Evolutionary conservation across 805 yeast genomes (phyloP), one percentile per base, ranked within the genome.

Genomic region (Cyberlindnera lachancei): DNA sequence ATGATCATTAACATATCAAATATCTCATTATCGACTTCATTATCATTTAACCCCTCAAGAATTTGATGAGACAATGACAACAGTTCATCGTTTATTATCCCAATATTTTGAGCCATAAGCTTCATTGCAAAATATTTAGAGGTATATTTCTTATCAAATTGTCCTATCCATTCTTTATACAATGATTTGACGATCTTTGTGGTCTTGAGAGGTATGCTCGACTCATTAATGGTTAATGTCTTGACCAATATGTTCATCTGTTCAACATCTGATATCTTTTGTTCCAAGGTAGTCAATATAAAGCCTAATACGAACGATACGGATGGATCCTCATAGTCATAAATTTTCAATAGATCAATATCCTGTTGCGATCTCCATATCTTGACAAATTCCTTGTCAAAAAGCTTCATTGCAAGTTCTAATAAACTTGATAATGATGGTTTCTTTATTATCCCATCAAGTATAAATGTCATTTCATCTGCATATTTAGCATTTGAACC

Each of bases 391-490:
- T 38, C 40, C 21, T 46, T 50, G 15, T 43, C 45, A 15, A 42
- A 25, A 6, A 50, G 31, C 23, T 40, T 50, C 19, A 49, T 26
- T 3, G 49, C 46, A 7, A 55, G 31, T 8, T 61, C 64, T 6
- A 59, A 22, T 1, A 59, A 13, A 0, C 37, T 25, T 4, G 38
- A 27, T 4, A 41, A 29, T 16, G 52, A 35, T 4, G 39, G 44
- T 6, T 35, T 34, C 2, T 46, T 28, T 1, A 49, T 31, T 10
- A 45, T 34, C 1, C 47, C 51, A 10, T 47, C 53, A 3, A 52
- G 22, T 6, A 62, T 31, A 33, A 59, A 61, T n/a, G 50, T 59
- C 21, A 56, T 36, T 20, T 63, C 66, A 31, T 62, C 64, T 26
- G 45, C 45, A 28, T 42, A 54, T 33, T 58, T 55, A 3, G 57